Evolutionary conservation across 768 basidiomycete species (phyloP), one percentile per base, ranked within the genome.

Genomic region (Ephemerocybe angulata): DNA sequence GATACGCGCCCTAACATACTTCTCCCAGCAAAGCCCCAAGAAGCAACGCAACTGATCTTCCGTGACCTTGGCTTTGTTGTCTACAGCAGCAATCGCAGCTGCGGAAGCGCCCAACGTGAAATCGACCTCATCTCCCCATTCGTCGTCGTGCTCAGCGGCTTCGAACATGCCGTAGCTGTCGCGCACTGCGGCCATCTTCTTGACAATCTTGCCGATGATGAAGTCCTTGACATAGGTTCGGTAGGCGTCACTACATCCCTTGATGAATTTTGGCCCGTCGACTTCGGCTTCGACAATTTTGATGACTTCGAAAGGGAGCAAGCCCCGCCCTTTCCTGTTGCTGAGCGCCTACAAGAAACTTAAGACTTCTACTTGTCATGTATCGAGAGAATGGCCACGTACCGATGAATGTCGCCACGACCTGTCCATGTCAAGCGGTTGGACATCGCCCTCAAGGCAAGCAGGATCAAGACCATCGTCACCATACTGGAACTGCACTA

Each of bases 381-480:
- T n/a, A 33, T n/a, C 35, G 17, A 28, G 35, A 17, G 42, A 15
- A 29, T 11, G 3, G 29, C 17, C 17, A 63, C 79, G 63, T 66
- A 90, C 93, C 64, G 77, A 76, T 54, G 93, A 88, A 72, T 97
- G 94, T 33, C 72, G 83, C 87, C 95, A 91, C 25, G 90, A 87
- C 48, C 97, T 81, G 44, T 84, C 79, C 58, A 93, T 89, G 60
- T 97, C 95, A 54, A 98, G 82, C 2, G 97, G 97, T 60, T 90
- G 89, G 8, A 91, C 90, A 62, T 98, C 97, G 33, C 94, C 95
- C 71, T 98, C 97, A 27, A 98, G 78, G 63, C 90, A 93, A 43
- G 93, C 95, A 1, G 97, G 97, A 68, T 99, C 97, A 30, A 99
- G 78, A 49, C 93, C 95, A 66, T 99, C 97, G 63, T 97, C 95